Evolutionary conservation across 108 stramenopile genomes (phyloP), one percentile per base, ranked within the genome.

Genomic region (Cylindrotheca fusiformis): DNA sequence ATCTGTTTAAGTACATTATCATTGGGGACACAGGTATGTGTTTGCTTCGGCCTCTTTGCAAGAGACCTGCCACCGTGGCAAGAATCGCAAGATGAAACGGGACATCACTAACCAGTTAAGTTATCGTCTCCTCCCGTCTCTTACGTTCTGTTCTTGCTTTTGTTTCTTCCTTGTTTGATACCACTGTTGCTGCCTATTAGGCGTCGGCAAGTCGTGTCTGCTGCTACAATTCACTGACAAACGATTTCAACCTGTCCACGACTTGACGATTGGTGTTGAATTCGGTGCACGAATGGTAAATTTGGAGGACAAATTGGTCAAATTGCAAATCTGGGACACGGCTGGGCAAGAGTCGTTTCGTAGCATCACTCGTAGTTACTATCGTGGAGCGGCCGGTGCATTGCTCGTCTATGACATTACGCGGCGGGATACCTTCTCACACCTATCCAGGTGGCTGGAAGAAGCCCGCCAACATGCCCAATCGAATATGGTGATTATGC

Each of bases 141-240:
- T 0, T 44, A 17, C 18, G 0, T n/a, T 26, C 17, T 10, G 12
- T 30, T 30, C 22, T 31, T 17, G 12, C 31, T 56, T 30, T 17
- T 19, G 31, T 56, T 56, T 52, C 17, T 19, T 17, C n/a, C 17
- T 46, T 18, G 17, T 18, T 46, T 18, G n/a, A 32, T 62, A 21
- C 47, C 33, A 26, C 25, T 45, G 53, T n/a, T n/a, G n/a, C n/a
- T n/a, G n/a, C 29, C 52, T 33, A 50, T 12, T 73, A 96, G 97
- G 99, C 21, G 99, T 99, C 25, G 99, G 99, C 17, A 99, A 99
- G 72, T 97, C 97, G 5, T 99, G 99, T 71, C 86, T 99, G 74
- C 85, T 99, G 45, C 80, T 99, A 55, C 99, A 99, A 78, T 99
- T 99, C 86, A 99, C 98, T 28, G 99, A 99, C 84, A 98, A 98